Conservation (phyloP, 306 rosid species). For the Quercus cerris region DNA sequence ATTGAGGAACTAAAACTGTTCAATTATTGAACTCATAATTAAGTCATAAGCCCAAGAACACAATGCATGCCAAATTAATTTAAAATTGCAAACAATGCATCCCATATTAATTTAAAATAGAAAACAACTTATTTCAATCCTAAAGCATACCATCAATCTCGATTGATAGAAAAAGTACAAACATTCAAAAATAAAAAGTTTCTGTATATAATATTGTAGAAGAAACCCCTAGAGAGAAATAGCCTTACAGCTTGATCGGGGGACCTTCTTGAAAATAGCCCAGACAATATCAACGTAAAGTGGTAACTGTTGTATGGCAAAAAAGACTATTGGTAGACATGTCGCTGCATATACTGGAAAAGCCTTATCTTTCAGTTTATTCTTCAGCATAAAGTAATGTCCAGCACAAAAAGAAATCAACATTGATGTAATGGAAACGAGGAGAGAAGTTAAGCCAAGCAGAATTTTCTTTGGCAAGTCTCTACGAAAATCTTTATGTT, state of each 20-base stretch:
- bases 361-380: background rate
- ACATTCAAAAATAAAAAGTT: no score
- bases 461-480: slow-evolving; percentile 7
- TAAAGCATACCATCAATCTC: no score
- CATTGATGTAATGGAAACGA: slow-evolving; percentile 4
- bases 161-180: no score
- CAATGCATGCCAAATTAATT: no score
- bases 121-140: no score
- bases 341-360: background rate
- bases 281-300: background rate
- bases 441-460: slow-evolving; percentile 14
- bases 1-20: no score
- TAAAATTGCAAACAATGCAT: no score
- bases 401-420: slow-evolving; percentile 8
- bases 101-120: no score
- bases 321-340: background rate
- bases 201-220: no score
- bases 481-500: background rate
- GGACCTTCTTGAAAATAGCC: background rate
- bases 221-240: no score
- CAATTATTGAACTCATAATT: no score
- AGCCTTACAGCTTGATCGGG: background rate
- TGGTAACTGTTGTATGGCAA: background rate
- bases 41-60: no score
- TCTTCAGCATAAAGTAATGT: slow-evolving; percentile 1